These are phyloP conservation scores for Cicer yamashitae DNA, from an alignment of 306 rosid species.

Conservation along the genomic window DNA sequence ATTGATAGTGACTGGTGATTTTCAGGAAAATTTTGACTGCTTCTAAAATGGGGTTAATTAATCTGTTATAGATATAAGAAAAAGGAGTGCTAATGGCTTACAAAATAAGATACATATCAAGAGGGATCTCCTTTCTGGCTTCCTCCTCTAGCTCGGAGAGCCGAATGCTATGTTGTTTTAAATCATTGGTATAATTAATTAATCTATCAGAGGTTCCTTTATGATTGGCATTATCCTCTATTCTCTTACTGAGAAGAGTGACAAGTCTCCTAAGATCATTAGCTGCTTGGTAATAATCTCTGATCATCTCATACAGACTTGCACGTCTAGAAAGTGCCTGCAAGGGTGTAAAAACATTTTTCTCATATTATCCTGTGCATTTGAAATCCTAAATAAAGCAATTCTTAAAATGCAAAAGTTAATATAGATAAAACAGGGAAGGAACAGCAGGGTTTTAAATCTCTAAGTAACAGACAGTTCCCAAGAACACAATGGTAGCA, in stretches of 20 bases:
- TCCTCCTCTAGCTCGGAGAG: constrained; percentile 87
- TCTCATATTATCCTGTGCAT: constrained; percentile 12
- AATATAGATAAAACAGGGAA: constrained; percentile 22
- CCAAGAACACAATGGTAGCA: constrained; percentile 19
- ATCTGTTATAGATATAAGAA: constrained; percentile 33
- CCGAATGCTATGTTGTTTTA: constrained; percentile 73
- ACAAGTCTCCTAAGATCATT: constrained; percentile 77
- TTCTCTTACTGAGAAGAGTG: constrained; percentile 59
- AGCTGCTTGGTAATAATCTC: constrained; percentile 93
- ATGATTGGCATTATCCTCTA: constrained; percentile 61
- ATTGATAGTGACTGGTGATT: background rate
- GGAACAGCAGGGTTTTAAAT: constrained; percentile 7
- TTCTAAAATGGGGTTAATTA: constrained; percentile 27
- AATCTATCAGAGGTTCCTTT: constrained; percentile 68
- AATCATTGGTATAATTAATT: constrained; percentile 62
- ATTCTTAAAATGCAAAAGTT: constrained; percentile 2
- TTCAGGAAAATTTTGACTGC: constrained; percentile 11
- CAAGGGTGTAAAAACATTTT: constrained; percentile 41
- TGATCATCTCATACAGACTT: constrained; percentile 74
- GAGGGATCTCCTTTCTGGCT: constrained; percentile 82
- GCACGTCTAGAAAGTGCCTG: constrained; percentile 98
- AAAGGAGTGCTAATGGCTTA: constrained; percentile 51
- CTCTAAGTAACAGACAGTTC: constrained; percentile 31
- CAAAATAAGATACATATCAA: constrained; percentile 93
- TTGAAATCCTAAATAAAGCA: constrained; percentile 36